Percentiles rank a stretch among this genome's conserved stretches.
Conservation (phyloP, 306 rosid species). For the Lathyrus sativus region DNA sequence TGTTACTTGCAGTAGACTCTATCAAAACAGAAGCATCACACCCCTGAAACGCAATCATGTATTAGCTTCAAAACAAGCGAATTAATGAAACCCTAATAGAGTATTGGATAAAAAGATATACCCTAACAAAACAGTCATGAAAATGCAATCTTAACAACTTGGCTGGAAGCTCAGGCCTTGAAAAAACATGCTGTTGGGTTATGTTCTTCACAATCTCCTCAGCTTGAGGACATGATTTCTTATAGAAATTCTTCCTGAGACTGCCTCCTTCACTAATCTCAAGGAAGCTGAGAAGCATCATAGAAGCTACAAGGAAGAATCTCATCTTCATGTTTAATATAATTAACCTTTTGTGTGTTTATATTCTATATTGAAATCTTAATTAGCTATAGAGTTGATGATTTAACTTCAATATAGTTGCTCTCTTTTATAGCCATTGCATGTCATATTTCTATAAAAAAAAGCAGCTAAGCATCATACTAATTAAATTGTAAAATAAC, state of each 20-base stretch:
- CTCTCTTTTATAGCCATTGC: conserved; percentile 32
- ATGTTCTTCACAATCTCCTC: conserved; percentile 45
- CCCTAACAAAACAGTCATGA: conserved; percentile 73
- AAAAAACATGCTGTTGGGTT: conserved; percentile 41
- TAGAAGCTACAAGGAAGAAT: conserved; percentile 32
- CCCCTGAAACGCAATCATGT: conserved; percentile 44
- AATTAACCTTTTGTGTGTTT: neutral
- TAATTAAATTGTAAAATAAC: neutral
- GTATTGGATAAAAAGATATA: neutral
- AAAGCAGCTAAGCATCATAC: conserved; percentile 21
- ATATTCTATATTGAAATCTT: neutral
- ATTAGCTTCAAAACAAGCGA: neutral
- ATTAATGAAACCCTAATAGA: neutral
- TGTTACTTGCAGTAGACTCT: conserved; percentile 47
- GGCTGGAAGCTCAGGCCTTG: conserved; percentile 49
- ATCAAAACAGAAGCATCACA: conserved; percentile 62
- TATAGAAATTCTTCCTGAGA: conserved; percentile 53
- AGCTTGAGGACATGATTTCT: conserved; percentile 41
- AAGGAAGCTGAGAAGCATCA: conserved; percentile 28
- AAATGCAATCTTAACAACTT: conserved; percentile 62
- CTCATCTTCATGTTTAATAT: conserved; percentile 34
- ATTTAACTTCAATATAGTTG: neutral
- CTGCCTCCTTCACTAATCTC: conserved; percentile 46
- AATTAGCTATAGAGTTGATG: conserved; percentile 24
- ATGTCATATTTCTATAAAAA: neutral